Conservation (phyloP, 2,329 filamentous ascomycete genomes). For the Graphium sp. region DNA sequence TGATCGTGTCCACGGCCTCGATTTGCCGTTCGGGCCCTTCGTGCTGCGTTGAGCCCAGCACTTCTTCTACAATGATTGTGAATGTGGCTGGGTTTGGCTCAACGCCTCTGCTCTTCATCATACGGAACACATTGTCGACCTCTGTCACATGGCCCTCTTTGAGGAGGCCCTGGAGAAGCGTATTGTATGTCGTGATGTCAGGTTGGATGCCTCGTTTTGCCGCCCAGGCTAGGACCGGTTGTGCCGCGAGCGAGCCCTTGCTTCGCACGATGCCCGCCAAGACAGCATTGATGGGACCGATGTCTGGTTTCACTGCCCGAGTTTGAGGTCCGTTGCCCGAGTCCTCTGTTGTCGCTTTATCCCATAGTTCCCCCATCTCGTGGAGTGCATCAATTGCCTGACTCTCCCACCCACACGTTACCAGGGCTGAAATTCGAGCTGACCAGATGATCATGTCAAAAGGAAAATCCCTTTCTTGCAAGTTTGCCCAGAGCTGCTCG, state of each 20-base stretch:
- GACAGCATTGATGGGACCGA: constrained; percentile 52
- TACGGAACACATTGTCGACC: constrained; percentile 31
- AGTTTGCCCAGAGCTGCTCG: constrained; percentile 49
- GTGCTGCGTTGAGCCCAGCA: constrained; percentile 23
- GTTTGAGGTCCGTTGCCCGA: constrained; percentile 11
- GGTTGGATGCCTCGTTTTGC: constrained; percentile 34
- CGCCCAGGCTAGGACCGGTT: constrained; percentile 42
- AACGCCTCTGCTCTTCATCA: constrained; percentile 40
- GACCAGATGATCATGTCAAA: constrained; percentile 56
- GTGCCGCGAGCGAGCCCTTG: constrained; percentile 28
- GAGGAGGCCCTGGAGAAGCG: constrained; percentile 45
- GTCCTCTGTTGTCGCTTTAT: constrained; percentile 13
- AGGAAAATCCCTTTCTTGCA: constrained; percentile 35
- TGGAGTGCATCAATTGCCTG: constrained; percentile 45
- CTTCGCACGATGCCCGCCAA: constrained; percentile 42
- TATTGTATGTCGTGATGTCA: constrained; percentile 49
- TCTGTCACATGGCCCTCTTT: constrained; percentile 26
- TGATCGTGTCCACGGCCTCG: constrained; percentile 30
- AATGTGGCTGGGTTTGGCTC: constrained; percentile 53
- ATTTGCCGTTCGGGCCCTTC: constrained; percentile 25
- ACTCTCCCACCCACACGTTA: constrained; percentile 33
- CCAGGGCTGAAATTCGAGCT: constrained; percentile 48
- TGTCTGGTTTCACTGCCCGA: constrained; percentile 36
- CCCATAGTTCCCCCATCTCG: constrained; percentile 50
- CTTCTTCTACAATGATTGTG: constrained; percentile 51